Base-by-base conservation (phyloP, 306 rosid species). In the Acacia crassicarpa region DNA sequence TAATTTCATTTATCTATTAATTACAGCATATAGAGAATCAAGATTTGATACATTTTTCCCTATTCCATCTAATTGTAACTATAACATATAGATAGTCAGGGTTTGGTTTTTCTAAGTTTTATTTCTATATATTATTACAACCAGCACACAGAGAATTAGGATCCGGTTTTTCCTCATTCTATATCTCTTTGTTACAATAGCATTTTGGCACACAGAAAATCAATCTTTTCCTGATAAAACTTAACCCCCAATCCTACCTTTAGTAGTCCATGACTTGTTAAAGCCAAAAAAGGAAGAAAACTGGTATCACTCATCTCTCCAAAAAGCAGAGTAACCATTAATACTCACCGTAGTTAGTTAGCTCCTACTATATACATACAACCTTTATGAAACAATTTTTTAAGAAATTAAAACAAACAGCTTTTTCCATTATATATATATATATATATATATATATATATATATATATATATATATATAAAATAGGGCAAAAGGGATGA, bases 191-290 rank as follows among this genome's bases (percentile, higher is more conserved):
- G 27, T n/a, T 56, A n/a, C 22, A 9, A n/a, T 9, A n/a, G 25
- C 13, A 38, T 38, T 6, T 38, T 44, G 13, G 46, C 27, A n/a
- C 63, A 56, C 14, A n/a, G 14, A 56, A n/a, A 58, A 58, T 22
- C 32, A 3, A 2, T 5, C 0, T 58, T 22, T 58, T 58, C 15
- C 14, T 3, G 4, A 5, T 54, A 58, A 58, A n/a, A 22, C 27
- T 15, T 58, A n/a, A 22, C 12, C 14, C 32, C 32, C 32, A 12
- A 0, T 22, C 32, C 32, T 1, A 58, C 65, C 14, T 89, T 84
- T 80, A 82, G 83, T 80, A 82, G 83, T 88, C 75, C 92, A 89
- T 91, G 88, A 93, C 97, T 89, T 89, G 89, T 86, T 81, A 93
- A 93, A 93, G 96, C 85, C 77, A 89, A 87, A 10, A 1, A 25